These are phyloP conservation scores for Neofusicoccum sp. DNA, from an alignment of 2,329 filamentous ascomycete species.

Conservation along the genomic window DNA sequence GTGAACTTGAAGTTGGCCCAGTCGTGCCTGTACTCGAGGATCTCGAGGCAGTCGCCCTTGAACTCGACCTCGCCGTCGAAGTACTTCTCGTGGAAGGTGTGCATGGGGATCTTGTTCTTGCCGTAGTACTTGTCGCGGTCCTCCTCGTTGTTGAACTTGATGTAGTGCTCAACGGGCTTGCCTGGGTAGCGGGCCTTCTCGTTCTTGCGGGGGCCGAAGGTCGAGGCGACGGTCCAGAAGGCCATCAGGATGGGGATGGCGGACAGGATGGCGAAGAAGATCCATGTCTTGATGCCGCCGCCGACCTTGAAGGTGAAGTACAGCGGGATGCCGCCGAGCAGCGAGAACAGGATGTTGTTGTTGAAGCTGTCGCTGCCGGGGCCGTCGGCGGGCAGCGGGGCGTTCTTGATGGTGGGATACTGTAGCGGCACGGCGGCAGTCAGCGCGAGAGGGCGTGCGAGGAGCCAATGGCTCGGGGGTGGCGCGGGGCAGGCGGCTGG, in stretches of 20 bases:
- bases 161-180: constrained; percentile 85
- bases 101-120: constrained; percentile 78
- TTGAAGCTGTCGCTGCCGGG: constrained; percentile 83
- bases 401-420: constrained; percentile 91
- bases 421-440: constrained; percentile 41
- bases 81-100: constrained; percentile 98
- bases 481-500: neutral
- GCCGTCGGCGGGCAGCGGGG: constrained; percentile 85
- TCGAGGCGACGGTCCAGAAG: constrained; percentile 80
- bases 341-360: constrained; percentile 70
- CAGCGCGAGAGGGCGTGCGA: constrained; percentile 20
- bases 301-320: constrained; percentile 81
- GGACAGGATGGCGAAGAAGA: constrained; percentile 81
- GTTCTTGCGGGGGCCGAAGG: constrained; percentile 82
- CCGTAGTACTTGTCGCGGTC: constrained; percentile 68
- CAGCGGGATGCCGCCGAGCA: constrained; percentile 69
- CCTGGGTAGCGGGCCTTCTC: constrained; percentile 88
- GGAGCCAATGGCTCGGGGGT: constrained; percentile 33
- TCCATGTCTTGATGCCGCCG: constrained; percentile 80
- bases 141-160: constrained; percentile 68
- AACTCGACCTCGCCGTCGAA: constrained; percentile 93
- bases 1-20: constrained; percentile 97
- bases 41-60: constrained; percentile 87
- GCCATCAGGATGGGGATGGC: constrained; percentile 73
- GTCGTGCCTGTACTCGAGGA: constrained; percentile 91